Evolutionary conservation across 2,329 filamentous ascomycete species (phyloP).

Genomic region (Colletotrichum sp.): DNA sequence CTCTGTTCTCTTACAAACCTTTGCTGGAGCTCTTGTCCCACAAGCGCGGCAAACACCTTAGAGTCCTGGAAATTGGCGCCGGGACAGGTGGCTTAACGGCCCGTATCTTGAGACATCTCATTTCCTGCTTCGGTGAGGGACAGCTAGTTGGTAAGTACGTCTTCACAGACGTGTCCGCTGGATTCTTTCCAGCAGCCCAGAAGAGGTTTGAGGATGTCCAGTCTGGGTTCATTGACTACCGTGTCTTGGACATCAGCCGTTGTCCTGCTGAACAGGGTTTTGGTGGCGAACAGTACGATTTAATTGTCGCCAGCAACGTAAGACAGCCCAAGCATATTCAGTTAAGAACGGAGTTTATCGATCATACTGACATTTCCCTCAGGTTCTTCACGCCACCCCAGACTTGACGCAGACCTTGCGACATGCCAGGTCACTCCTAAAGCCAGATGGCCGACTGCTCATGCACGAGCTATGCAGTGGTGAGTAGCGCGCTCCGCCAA

Average conservation of each 20-base stretch:
- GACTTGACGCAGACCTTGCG: background rate
- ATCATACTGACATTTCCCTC: background rate
- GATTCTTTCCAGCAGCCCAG: constrained; percentile 24
- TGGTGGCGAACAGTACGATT: constrained; percentile 33
- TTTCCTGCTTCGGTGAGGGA: constrained; percentile 14
- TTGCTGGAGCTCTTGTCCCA: background rate
- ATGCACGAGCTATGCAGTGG: constrained; percentile 6
- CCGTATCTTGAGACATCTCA: background rate
- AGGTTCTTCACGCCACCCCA: constrained; percentile 6
- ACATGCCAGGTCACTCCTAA: background rate
- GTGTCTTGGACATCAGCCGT: constrained; percentile 28
- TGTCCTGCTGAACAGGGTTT: constrained; percentile 35
- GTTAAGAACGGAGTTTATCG: background rate
- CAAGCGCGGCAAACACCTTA: constrained; percentile 32
- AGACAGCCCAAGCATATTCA: background rate
- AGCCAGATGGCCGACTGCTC: background rate
- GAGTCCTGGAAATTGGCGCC: constrained; percentile 27
- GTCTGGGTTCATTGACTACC: background rate
- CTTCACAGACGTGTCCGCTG: constrained; percentile 28
- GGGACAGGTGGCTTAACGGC: constrained; percentile 8
- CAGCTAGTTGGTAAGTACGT: constrained; percentile 20
- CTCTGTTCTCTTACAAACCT: background rate
- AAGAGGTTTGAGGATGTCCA: background rate
- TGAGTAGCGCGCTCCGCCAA: background rate
- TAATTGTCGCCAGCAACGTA: constrained; percentile 40